These are phyloP conservation scores for Fusarium graminum DNA, from an alignment of 2,329 filamentous ascomycete genomes.

Conservation along the genomic window DNA sequence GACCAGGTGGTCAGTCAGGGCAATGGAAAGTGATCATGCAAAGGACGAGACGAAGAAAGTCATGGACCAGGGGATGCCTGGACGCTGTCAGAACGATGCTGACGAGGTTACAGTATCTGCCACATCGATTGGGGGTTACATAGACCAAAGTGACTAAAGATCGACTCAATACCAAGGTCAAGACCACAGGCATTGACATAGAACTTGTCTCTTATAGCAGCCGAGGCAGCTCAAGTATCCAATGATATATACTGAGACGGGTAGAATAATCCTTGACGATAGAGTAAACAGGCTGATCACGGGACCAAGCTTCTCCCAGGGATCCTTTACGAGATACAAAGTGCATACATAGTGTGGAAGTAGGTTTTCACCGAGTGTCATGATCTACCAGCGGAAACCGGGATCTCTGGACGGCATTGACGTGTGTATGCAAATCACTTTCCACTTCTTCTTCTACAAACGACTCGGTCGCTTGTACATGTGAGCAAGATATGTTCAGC, in stretches of 20 bases:
- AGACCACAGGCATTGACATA: neutral
- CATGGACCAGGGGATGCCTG: neutral
- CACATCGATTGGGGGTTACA: neutral
- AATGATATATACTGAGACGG: neutral
- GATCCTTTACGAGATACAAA: neutral
- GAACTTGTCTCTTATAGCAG: neutral
- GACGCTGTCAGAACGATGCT: neutral
- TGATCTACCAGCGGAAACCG: neutral
- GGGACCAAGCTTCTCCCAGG: neutral
- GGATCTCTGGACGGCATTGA: neutral
- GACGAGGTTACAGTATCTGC: constrained; percentile 3
- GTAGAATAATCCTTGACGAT: neutral
- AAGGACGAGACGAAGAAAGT: neutral
- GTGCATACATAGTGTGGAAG: neutral
- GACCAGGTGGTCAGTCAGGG: neutral
- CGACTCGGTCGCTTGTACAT: neutral
- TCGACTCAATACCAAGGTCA: neutral
- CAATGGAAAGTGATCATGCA: neutral
- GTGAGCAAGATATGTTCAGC: neutral
- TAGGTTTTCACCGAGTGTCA: neutral
- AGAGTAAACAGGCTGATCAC: neutral
- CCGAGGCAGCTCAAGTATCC: neutral
- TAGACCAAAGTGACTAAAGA: neutral
- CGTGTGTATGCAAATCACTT: neutral
- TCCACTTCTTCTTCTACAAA: neutral